Conservation (phyloP, 2,329 filamentous ascomycete species). For the Paraphoma sp. region DNA sequence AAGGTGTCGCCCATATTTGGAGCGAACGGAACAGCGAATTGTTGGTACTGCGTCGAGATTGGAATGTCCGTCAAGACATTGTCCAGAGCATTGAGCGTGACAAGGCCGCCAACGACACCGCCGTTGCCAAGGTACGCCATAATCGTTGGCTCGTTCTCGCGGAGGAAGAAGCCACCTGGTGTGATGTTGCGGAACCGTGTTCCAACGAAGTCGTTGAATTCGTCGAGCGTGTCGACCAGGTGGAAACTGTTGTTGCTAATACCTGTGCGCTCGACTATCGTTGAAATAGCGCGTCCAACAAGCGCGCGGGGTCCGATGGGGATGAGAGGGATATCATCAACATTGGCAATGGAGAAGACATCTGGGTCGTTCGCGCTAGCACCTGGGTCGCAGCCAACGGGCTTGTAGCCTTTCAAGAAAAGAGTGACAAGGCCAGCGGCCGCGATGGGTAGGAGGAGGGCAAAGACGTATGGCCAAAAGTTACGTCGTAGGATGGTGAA, state of each 20-base stretch:
- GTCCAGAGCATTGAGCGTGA: conserved; percentile 92
- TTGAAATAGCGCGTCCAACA: conserved; percentile 33
- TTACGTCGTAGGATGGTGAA: conserved; percentile 79
- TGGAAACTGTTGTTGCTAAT: conserved; percentile 48
- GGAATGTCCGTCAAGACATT: conserved; percentile 71
- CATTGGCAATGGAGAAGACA: conserved; percentile 35
- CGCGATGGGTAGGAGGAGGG: conserved; percentile 78
- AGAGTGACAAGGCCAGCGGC: conserved; percentile 80
- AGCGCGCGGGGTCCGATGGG: conserved; percentile 49
- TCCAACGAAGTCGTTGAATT: conserved; percentile 72
- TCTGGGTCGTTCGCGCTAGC: conserved; percentile 41
- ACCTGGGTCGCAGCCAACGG: conserved; percentile 56
- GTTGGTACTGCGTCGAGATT: conserved; percentile 74
- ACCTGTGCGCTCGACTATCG: conserved; percentile 37
- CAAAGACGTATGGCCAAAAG: conserved; percentile 76
- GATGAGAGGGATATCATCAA: conserved; percentile 38
- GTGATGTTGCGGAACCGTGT: conserved; percentile 71
- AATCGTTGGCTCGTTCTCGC: conserved; percentile 65
- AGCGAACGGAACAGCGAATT: conserved; percentile 77
- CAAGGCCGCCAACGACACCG: conserved; percentile 69
- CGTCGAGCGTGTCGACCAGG: conserved; percentile 67
- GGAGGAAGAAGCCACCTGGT: conserved; percentile 82
- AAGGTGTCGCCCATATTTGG: conserved; percentile 74
- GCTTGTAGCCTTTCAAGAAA: conserved; percentile 68
- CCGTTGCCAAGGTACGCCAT: conserved; percentile 74